Evolutionary conservation across 225 moss, liverwort and hornwort species (phyloP).

Genomic region (Ulota crispa): DNA sequence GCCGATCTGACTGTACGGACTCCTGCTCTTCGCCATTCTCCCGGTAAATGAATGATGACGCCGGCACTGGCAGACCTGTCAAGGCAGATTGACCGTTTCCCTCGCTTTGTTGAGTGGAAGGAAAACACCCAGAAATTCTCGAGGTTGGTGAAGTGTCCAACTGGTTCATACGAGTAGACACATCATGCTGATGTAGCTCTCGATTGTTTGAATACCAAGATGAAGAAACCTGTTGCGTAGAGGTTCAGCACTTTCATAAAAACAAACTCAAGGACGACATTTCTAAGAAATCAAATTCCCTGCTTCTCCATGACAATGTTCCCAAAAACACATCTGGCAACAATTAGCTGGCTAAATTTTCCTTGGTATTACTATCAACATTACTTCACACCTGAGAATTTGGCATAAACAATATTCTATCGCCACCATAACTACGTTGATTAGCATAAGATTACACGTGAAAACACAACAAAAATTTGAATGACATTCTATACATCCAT

Average conservation of each 20-base stretch:
- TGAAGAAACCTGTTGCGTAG: constrained; percentile 44
- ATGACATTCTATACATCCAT: background rate
- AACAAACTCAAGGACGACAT: background rate
- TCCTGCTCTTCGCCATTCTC: constrained; percentile 85
- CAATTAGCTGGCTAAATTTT: background rate
- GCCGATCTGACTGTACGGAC: constrained; percentile 78
- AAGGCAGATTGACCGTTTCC: constrained; percentile 66
- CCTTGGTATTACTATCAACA: background rate
- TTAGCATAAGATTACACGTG: background rate
- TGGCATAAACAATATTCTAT: background rate
- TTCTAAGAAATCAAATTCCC: background rate
- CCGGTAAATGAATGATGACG: constrained; percentile 60
- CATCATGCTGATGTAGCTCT: constrained; percentile 43
- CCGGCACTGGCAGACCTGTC: constrained; percentile 55
- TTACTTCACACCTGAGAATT: constrained; percentile 2
- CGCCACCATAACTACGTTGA: background rate
- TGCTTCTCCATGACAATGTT: background rate
- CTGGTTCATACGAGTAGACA: constrained; percentile 41
- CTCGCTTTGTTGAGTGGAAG: constrained; percentile 43
- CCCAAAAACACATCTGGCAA: background rate
- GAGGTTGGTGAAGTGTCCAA: constrained; percentile 56
- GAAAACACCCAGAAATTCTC: constrained; percentile 46
- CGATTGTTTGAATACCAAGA: constrained; percentile 46
- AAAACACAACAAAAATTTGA: background rate
- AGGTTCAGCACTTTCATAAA: constrained; percentile 7